Evolutionary conservation across 108 stramenopile genomes (phyloP).

Genomic region (Fistulifera solaris): DNA sequence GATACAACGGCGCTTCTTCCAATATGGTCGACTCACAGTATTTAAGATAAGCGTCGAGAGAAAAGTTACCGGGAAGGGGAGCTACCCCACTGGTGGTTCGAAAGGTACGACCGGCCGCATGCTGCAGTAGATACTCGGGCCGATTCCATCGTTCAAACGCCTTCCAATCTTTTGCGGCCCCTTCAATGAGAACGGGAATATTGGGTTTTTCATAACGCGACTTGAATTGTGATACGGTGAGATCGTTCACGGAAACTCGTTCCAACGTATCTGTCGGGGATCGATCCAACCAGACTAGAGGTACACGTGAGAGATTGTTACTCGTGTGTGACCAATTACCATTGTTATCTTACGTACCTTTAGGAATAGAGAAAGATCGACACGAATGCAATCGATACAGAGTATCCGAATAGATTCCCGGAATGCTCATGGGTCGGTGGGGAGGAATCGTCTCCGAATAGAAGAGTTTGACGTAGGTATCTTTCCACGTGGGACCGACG

Average conservation of each 20-base stretch:
- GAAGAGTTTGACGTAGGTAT: constrained; percentile 35
- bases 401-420: constrained; percentile 65
- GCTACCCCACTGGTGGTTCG: constrained; percentile 76
- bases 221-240: constrained; percentile 39
- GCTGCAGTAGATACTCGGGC: constrained; percentile 14
- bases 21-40: constrained; percentile 37
- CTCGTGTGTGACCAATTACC: constrained; percentile 30
- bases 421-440: constrained; percentile 56
- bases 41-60: constrained; percentile 44
- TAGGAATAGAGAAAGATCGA: constrained; percentile 63
- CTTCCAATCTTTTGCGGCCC: constrained; percentile 48
- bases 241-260: constrained; percentile 17
- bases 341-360: background rate
- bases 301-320: constrained; percentile 17
- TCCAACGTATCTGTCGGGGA: background rate
- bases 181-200: constrained; percentile 49
- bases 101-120: constrained; percentile 25
- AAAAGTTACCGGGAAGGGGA: constrained; percentile 64
- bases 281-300: constrained; percentile 3
- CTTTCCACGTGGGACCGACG: constrained; percentile 37
- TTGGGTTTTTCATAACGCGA: constrained; percentile 54
- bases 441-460: constrained; percentile 1
- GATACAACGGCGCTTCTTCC: constrained; percentile 78
- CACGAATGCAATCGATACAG: constrained; percentile 75
- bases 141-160: constrained; percentile 49